phyloP scores from a whole-genome alignment of 176 grass and related monocot species.

The Puya raimondii region DNA sequence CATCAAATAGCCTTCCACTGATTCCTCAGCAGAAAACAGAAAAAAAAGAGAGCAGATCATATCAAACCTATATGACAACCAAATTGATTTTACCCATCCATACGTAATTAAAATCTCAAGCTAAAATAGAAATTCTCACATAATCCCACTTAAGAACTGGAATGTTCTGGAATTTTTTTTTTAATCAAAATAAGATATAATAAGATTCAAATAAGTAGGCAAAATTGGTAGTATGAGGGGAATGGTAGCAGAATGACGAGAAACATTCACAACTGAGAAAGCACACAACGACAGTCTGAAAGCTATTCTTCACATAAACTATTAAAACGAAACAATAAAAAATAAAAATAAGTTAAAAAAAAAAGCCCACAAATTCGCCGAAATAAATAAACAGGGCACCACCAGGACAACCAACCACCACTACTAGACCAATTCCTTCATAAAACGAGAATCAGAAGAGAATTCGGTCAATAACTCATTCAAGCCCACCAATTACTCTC shows the following conservation, averaged over 20 bases:
- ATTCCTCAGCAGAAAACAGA: too few species aligned
- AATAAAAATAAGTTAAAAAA: too few species aligned
- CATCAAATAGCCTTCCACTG: too few species aligned
- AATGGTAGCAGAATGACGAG: not conserved
- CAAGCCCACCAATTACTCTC: not conserved
- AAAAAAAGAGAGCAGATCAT: too few species aligned
- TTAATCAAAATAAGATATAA: not conserved
- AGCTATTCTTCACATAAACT: not conserved
- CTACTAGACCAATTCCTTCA: not conserved
- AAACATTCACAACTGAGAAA: not conserved
- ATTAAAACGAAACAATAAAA: too few species aligned
- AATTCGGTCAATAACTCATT: not conserved
- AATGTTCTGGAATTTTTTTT: too few species aligned
- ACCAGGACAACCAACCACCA: not conserved
- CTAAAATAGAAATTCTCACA: too few species aligned
- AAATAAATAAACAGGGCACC: not conserved
- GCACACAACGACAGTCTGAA: not conserved
- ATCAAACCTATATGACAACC: too few species aligned
- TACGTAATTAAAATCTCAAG: too few species aligned
- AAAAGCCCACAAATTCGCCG: not conserved
- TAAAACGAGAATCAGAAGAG: not conserved
- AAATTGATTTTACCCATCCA: too few species aligned
- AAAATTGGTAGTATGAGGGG: not conserved
- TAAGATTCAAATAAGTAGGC: not conserved
- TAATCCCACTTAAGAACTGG: too few species aligned